Evolutionary conservation across 257 asterid genomes (phyloP).

Genomic region (Fraxinus cuspidata): DNA sequence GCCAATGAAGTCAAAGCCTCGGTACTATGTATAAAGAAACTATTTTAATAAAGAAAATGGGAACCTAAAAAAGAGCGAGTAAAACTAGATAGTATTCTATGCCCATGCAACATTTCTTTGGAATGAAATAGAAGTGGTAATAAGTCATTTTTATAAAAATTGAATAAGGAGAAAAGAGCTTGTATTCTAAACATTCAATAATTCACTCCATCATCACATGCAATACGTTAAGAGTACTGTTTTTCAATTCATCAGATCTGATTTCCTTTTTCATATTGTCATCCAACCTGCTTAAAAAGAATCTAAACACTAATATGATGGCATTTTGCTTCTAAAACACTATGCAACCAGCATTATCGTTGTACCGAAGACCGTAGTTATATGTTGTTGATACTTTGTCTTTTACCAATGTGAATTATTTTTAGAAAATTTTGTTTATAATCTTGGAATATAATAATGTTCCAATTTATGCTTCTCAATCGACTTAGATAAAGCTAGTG

Average conservation of each 20-base stretch:
- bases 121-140: background rate
- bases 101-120: background rate
- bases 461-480: background rate
- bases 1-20: background rate
- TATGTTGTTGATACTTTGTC: background rate
- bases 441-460: background rate
- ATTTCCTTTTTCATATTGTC: background rate
- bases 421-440: background rate
- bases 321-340: background rate
- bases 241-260: background rate
- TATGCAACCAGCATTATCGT: background rate
- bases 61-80: background rate
- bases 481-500: background rate
- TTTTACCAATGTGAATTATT: background rate
- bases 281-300: background rate
- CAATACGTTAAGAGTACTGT: background rate
- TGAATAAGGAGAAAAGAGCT: background rate
- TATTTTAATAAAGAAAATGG: background rate
- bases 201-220: background rate
- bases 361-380: background rate
- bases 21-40: background rate
- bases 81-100: background rate
- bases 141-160: background rate
- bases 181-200: background rate
- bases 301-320: background rate